These are phyloP conservation scores for Globisporangium cederbergense DNA, from an alignment of 352 stramenopile species.

Conservation along the genomic window DNA sequence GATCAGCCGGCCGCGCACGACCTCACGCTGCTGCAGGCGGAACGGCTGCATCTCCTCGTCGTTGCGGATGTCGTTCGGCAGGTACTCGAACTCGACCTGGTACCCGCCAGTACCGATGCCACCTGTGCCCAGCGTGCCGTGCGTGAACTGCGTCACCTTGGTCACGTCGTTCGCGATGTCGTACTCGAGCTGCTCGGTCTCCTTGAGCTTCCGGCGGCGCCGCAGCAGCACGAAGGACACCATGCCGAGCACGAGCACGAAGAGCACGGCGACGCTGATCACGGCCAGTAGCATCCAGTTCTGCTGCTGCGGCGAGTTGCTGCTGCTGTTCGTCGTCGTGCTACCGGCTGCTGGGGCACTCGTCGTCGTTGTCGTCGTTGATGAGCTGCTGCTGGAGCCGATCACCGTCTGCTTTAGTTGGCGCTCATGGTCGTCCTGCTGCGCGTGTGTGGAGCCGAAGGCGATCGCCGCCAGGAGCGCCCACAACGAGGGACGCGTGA, in stretches of 20 bases:
- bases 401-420: too few relatives aligned
- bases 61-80: constrained; percentile 34
- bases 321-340: not conserved
- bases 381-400: too few relatives aligned
- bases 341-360: too few relatives aligned
- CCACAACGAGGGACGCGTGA: too few relatives aligned
- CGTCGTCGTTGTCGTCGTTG: too few relatives aligned
- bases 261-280: constrained; percentile 22
- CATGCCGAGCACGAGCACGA: constrained; percentile 19
- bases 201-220: constrained; percentile 17
- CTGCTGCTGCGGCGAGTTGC: constrained; percentile 11
- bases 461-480: too few relatives aligned
- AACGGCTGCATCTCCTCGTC: constrained; percentile 33
- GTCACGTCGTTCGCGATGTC: constrained; percentile 12
- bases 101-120: not conserved
- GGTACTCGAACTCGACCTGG: constrained; percentile 16
- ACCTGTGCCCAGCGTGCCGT: constrained; percentile 4
- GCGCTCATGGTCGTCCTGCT: too few relatives aligned
- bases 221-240: constrained; percentile 17
- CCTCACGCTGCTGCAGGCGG: constrained; percentile 29
- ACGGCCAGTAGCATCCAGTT: constrained; percentile 24
- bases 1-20: constrained; percentile 23
- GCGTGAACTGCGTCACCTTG: constrained; percentile 19
- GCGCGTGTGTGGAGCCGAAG: too few relatives aligned
- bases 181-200: constrained; percentile 15